Percentiles rank a stretch among this genome's conserved stretches.
phyloP scores from a whole-genome alignment of 1,284 basidiomycete species.

The Malassezia equina region DNA sequence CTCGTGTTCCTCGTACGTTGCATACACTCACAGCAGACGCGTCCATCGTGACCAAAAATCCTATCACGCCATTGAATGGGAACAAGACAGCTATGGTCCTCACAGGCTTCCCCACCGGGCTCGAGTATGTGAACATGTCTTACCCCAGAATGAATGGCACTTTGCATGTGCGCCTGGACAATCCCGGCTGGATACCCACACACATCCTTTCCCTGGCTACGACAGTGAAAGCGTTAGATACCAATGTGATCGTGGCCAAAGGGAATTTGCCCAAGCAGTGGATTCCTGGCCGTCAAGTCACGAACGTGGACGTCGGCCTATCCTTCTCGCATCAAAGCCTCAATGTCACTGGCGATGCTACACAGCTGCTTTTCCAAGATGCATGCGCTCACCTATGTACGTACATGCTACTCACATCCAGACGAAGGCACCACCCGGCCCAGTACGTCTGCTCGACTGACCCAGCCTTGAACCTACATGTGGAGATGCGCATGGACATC shows the following conservation, averaged over 20 bases:
- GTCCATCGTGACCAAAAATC: neutral
- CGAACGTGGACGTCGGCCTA: constrained; percentile 1
- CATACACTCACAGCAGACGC: neutral
- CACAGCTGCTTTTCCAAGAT: constrained; percentile 12
- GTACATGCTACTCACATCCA: neutral
- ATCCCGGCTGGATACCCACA: constrained; percentile 15
- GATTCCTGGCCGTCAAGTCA: neutral
- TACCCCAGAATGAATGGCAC: constrained; percentile 15
- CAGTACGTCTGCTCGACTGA: constrained; percentile 1
- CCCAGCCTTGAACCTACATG: constrained; percentile 4
- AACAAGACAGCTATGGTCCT: constrained; percentile 5
- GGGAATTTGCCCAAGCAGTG: neutral
- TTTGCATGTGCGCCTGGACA: constrained; percentile 6
- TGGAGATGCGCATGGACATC: constrained; percentile 7
- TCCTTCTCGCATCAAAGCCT: constrained; percentile 10
- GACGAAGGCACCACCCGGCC: neutral
- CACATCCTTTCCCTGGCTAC: constrained; percentile 1
- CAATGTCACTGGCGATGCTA: constrained; percentile 12
- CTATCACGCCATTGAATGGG: neutral
- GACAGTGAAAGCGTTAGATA: neutral
- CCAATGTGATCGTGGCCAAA: constrained; percentile 1
- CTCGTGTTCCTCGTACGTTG: constrained; percentile 15
- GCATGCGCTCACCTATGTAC: constrained; percentile 18
- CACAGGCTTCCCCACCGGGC: constrained; percentile 4
- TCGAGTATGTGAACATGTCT: constrained; percentile 1